Evolutionary conservation across 306 rosid genomes (phyloP), one percentile per base, ranked within the genome.

Genomic region (Prunus mira): DNA sequence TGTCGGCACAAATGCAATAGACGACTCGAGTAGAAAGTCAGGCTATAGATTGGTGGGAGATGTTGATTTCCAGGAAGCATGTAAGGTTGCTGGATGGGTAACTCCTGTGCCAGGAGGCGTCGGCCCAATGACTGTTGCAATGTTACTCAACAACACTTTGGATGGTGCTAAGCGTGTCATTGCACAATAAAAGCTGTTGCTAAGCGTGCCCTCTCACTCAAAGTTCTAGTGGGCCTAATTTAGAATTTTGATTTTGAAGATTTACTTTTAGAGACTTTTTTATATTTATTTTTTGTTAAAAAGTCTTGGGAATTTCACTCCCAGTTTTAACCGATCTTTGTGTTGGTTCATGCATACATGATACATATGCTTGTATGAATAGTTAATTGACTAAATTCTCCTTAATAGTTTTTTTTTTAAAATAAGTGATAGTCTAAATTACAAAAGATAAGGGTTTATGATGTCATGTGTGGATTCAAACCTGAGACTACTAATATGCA

Each of bases 81-180:
- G 96, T 75, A 90, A 90, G 78, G 87, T 86, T 67, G 98, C 96
- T 70, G 96, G 98, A 54, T 92, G 86, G 81, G 83, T 92, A 73
- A 90, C 97, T 78, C 98, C 98, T 25, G 97, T 90, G 81, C 98
- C 98, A 4, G 97, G 98, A 51, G 97, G 98, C 1, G 98, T 92
- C 14, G 97, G 97, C 52, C 97, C 97, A 64, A 88, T 90, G 91
- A 91, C 95, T 25, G 97, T 93, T 46, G 93, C 97, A 71, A 93
- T 91, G 98, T 88, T 93, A 78, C 87, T 93, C 69, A 81, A 85
- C 77, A 93, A 93, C 72, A 91, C 97, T 11, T 64, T 93, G 90
- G 97, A 90, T 13, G 94, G 98, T 61, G 97, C 96, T 51, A 91
- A 87, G 81, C 89, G 91, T 50, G 71, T 9, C 30, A 78, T 93